Percentiles rank a stretch among this genome's conserved stretches.
Conservation (phyloP, 2,329 filamentous ascomycete species). For the Sphaerulina musiva region DNA sequence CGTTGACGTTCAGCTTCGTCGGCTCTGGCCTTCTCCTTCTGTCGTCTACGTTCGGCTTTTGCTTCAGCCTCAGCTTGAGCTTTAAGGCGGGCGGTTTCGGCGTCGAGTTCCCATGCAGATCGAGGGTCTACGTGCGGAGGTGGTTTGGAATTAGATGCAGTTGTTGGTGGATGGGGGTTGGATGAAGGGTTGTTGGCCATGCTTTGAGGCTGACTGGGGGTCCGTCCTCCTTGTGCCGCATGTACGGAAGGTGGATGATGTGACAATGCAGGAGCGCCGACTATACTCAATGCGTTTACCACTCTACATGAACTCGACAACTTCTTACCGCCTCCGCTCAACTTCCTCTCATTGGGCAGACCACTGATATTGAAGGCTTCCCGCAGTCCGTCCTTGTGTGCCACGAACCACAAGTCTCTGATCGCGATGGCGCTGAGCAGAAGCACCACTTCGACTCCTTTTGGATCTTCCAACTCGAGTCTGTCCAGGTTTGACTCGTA, state of each 20-base stretch:
- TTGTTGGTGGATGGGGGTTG: slow-evolving; percentile 12
- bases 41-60: slow-evolving; percentile 43
- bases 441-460: slow-evolving; percentile 81
- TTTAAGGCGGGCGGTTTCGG: slow-evolving; percentile 44
- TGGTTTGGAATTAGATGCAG: slow-evolving; percentile 18
- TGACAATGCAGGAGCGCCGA: slow-evolving; percentile 18
- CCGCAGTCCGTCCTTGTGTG: slow-evolving; percentile 47
- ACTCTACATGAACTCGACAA: slow-evolving; percentile 24
- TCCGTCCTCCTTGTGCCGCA: not conserved
- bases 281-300: slow-evolving; percentile 15
- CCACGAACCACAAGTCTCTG: slow-evolving; percentile 53
- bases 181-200: not conserved
- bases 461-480: slow-evolving; percentile 88
- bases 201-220: not conserved
- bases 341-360: slow-evolving; percentile 29
- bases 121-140: slow-evolving; percentile 45
- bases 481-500: slow-evolving; percentile 90
- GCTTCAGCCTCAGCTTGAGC: slow-evolving; percentile 40
- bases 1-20: slow-evolving; percentile 53
- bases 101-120: slow-evolving; percentile 47
- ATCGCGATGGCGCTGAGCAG: slow-evolving; percentile 55
- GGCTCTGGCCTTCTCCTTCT: slow-evolving; percentile 51
- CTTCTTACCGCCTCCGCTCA: slow-evolving; percentile 22
- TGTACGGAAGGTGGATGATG: slow-evolving; percentile 16
- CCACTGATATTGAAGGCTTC: slow-evolving; percentile 73